Evolutionary conservation across 2,329 filamentous ascomycete species (phyloP).

Genomic region (Phaeosphaeriaceae sp.): DNA sequence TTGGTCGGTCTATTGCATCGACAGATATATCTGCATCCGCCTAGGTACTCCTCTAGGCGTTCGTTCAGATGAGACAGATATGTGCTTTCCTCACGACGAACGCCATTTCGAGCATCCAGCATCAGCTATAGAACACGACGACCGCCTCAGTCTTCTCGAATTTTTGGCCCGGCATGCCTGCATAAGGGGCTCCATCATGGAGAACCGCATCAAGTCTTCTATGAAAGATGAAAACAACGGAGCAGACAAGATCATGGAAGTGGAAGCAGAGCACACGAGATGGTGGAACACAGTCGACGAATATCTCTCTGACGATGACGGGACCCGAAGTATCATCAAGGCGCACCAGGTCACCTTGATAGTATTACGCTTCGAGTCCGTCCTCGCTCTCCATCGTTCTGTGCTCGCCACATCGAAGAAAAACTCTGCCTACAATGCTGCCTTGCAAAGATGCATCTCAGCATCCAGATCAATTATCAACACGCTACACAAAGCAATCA

Average conservation of each 20-base stretch:
- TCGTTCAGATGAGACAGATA: slow-evolving; percentile 26
- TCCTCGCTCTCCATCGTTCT: slow-evolving; percentile 31
- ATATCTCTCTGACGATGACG: slow-evolving; percentile 24
- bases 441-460: slow-evolving; percentile 31
- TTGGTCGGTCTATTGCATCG: slow-evolving; percentile 33
- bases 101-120: slow-evolving; percentile 10
- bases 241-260: slow-evolving; percentile 15
- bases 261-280: slow-evolving; percentile 31
- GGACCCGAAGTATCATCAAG: slow-evolving; percentile 21
- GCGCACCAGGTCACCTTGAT: slow-evolving; percentile 30
- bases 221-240: slow-evolving; percentile 13
- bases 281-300: slow-evolving; percentile 38
- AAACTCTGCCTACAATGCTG: slow-evolving; percentile 27
- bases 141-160: slow-evolving; percentile 28
- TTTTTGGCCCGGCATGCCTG: slow-evolving; percentile 29
- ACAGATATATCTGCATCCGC: slow-evolving; percentile 32
- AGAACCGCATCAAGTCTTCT: slow-evolving; percentile 20
- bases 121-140: slow-evolving; percentile 19
- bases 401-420: slow-evolving; percentile 29
- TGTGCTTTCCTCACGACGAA: slow-evolving; percentile 31
- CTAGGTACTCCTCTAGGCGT: slow-evolving; percentile 29
- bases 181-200: slow-evolving; percentile 33
- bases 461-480: slow-evolving; percentile 34
- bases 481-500: slow-evolving; percentile 27
- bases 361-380: slow-evolving; percentile 30